Percentiles rank a stretch among this genome's conserved stretches.
These are phyloP conservation scores for Diplocarpon mali DNA, from an alignment of 2,329 filamentous ascomycete species.

Conservation along the genomic window DNA sequence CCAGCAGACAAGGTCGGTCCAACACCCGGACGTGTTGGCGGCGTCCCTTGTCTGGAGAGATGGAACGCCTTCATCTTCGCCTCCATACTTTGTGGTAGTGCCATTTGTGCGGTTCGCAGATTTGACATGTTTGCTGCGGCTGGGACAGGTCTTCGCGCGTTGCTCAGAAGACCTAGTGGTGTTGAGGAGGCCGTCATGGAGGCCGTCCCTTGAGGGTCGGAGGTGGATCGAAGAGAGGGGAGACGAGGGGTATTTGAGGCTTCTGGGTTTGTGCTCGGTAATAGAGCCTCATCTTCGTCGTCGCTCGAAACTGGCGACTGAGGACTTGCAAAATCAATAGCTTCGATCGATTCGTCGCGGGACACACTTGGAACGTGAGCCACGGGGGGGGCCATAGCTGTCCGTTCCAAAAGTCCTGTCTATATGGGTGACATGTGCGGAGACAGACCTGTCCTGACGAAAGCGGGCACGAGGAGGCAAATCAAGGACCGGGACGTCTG, in stretches of 20 bases:
- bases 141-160: slow-evolving; percentile 40
- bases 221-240: slow-evolving; percentile 47
- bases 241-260: slow-evolving; percentile 36
- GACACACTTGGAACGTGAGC: slow-evolving; percentile 10
- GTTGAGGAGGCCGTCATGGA: slow-evolving; percentile 76
- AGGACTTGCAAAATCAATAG: slow-evolving; percentile 16
- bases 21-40: slow-evolving; percentile 27
- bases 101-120: slow-evolving; percentile 30
- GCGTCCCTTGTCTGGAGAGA: slow-evolving; percentile 49
- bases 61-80: slow-evolving; percentile 62
- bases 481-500: slow-evolving; percentile 2
- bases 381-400: slow-evolving; percentile 19
- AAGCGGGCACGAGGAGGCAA: not conserved
- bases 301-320: slow-evolving; percentile 10
- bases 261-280: slow-evolving; percentile 9
- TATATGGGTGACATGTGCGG: slow-evolving; percentile 9
- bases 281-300: slow-evolving; percentile 11
- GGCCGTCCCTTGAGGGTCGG: slow-evolving; percentile 41
- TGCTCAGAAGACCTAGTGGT: slow-evolving; percentile 65
- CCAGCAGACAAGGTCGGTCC: slow-evolving; percentile 27
- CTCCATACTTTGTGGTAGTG: slow-evolving; percentile 52
- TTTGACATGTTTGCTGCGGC: slow-evolving; percentile 8
- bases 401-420: no score
- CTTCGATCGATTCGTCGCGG: slow-evolving; percentile 17
- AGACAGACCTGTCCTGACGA: not conserved